Base-by-base conservation (phyloP, 2,329 filamentous ascomycete genomes). In the Hawksworthiomyces lignivorus region DNA sequence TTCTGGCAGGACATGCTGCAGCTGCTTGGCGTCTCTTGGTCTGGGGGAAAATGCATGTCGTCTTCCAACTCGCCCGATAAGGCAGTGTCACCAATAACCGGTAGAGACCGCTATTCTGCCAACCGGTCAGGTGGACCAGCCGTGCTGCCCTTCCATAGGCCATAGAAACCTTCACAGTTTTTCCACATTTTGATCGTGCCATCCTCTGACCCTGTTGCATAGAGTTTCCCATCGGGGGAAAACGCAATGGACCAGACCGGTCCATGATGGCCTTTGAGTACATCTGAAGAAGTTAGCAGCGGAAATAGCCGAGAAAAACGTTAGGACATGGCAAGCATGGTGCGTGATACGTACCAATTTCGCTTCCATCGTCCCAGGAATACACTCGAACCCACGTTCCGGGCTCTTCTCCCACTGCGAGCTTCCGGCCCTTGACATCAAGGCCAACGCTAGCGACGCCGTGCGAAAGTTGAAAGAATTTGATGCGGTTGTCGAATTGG, bases 351-450 rank as follows among this genome's bases (percentile, higher is more conserved):
- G 46, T 66, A 83, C 80, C 80, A 32, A 96, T 68, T 61, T 95
- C 88, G 50, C 76, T 73, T 53, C 84, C 84, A 37, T 82, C 81
- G 45, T 96, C 87, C 64, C 88, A 90, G 55, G 88, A 80, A 67
- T 94, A 94, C 6, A 97, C 84, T 46, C 87, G 81, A n/a, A 92
- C 90, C 90, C 90, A 98, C 0, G 92, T 97, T 56, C 95, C 90
- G 29, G 82, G 84, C 48, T 86, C 84, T 59, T 89, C 87, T 46
- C 92, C 92, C 15, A 94, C 94, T 10, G 97, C 84, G 54, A 95
- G 80, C 54, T 86, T 87, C 46, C 84, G 77, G 43, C 84, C 80
- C 48, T 81, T 82, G 44, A 86, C 77, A 56, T 97, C 90, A 4
- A 98, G 69, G 1, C 86, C 87, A 7, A 95, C 92, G 55, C 87